phyloP scores from a whole-genome alignment of 2,329 filamentous ascomycete genomes.

The Sporothrix brasiliensis region DNA sequence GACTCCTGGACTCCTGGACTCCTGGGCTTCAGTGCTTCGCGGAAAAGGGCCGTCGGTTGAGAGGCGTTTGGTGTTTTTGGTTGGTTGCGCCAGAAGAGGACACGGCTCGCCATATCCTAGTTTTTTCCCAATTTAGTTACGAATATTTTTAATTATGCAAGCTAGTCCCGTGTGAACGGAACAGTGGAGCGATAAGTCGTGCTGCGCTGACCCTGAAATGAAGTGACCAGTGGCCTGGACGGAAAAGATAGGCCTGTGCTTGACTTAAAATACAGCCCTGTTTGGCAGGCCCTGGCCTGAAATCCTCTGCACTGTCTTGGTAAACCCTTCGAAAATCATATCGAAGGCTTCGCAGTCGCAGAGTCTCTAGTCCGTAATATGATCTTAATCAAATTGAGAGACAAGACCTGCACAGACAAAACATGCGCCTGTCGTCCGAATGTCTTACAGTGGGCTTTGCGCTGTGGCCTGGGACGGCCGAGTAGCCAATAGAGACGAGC shows the following conservation, averaged over 20 bases:
- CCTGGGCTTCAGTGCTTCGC: neutral
- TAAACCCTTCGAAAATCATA: too few species aligned
- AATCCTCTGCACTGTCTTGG: too few species aligned
- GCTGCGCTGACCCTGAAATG: slow-evolving; percentile 11
- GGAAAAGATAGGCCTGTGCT: neutral
- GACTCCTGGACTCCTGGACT: neutral
- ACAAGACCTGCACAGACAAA: neutral
- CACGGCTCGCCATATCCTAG: slow-evolving; percentile 20
- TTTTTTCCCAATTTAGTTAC: neutral
- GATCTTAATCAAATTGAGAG: too few species aligned
- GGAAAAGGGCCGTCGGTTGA: slow-evolving; percentile 18
- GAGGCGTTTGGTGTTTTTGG: slow-evolving; percentile 5
- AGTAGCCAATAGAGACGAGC: neutral
- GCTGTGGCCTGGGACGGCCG: neutral
- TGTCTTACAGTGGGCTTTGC: slow-evolving; percentile 3
- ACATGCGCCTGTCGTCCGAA: neutral
- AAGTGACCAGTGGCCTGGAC: neutral
- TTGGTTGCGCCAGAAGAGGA: slow-evolving; percentile 23
- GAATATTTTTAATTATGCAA: neutral
- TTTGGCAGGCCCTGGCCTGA: too few species aligned
- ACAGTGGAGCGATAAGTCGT: slow-evolving; percentile 15
- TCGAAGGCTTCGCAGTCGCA: too few species aligned
- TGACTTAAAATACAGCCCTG: too few species aligned
- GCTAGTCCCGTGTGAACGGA: slow-evolving; percentile 7
- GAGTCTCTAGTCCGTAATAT: too few species aligned